phyloP scores from a whole-genome alignment of 2,329 filamentous ascomycete genomes.

The Microascus cirrosus region DNA sequence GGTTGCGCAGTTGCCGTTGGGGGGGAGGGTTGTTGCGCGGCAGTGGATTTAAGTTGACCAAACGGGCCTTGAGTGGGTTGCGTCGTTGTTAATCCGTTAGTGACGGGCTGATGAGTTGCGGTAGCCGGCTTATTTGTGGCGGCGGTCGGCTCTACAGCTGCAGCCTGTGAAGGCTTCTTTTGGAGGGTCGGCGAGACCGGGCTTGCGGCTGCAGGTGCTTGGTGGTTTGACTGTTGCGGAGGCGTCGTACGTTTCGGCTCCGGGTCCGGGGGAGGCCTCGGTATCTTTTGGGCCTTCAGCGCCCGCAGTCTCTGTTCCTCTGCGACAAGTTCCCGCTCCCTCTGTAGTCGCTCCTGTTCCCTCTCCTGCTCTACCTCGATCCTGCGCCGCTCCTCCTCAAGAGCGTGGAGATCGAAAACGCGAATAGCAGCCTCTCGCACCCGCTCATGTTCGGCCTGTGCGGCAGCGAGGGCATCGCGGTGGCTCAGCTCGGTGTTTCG shows the following conservation, averaged over 20 bases:
- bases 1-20: neutral
- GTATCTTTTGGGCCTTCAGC: slow-evolving; percentile 31
- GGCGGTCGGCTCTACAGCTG: neutral
- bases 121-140: neutral
- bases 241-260: slow-evolving; percentile 8
- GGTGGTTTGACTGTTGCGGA: slow-evolving; percentile 7
- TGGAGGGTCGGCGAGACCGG: slow-evolving; percentile 6
- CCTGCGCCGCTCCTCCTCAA: slow-evolving; percentile 30
- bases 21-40: neutral
- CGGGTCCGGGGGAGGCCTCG: slow-evolving; percentile 21
- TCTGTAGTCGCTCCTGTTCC: slow-evolving; percentile 32
- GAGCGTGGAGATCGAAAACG: slow-evolving; percentile 34
- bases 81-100: neutral
- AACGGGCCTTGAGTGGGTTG: neutral
- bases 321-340: slow-evolving; percentile 31
- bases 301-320: slow-evolving; percentile 37
- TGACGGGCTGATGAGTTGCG: neutral
- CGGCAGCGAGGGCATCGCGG: slow-evolving; percentile 53
- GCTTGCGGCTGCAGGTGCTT: slow-evolving; percentile 8
- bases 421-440: slow-evolving; percentile 42
- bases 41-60: neutral
- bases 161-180: neutral
- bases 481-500: slow-evolving; percentile 53
- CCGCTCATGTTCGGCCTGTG: slow-evolving; percentile 54
- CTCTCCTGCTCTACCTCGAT: slow-evolving; percentile 31